Evolutionary conservation across 352 stramenopile species (phyloP).

Genomic region (Pythium aristosporum): DNA sequence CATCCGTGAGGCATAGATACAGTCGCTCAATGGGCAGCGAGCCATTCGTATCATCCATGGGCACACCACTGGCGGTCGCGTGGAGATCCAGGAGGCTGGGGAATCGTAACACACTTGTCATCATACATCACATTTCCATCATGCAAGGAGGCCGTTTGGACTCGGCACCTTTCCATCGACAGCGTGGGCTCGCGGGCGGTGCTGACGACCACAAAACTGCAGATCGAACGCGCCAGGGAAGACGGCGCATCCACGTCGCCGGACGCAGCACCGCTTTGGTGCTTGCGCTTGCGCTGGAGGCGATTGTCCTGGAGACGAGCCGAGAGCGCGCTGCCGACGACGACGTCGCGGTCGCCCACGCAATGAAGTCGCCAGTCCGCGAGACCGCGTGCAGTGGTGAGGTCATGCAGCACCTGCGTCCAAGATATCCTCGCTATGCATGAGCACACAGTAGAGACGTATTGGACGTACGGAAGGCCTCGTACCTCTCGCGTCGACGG

Average conservation of each 20-base stretch:
- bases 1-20: constrained; percentile 19
- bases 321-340: constrained; percentile 7
- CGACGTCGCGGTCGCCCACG: neutral
- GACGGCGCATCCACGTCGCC: neutral
- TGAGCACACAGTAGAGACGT: neutral
- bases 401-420: constrained; percentile 13
- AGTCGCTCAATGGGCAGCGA: constrained; percentile 1
- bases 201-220: constrained; percentile 14
- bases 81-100: constrained; percentile 10
- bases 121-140: neutral
- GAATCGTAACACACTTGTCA: neutral
- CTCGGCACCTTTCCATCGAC: constrained; percentile 7
- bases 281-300: constrained; percentile 19
- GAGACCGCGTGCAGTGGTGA: constrained; percentile 12
- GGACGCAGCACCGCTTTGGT: neutral
- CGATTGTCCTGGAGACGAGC: constrained; percentile 19
- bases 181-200: constrained; percentile 6
- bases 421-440: neutral
- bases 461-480: neutral
- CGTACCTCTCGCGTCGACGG: constrained; percentile 2
- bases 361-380: constrained; percentile 7
- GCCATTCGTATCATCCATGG: neutral
- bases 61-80: neutral
- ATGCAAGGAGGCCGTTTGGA: neutral
- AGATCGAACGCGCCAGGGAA: neutral